Base-by-base conservation (phyloP, 768 basidiomycete species). In the Piloderma croceum region DNA sequence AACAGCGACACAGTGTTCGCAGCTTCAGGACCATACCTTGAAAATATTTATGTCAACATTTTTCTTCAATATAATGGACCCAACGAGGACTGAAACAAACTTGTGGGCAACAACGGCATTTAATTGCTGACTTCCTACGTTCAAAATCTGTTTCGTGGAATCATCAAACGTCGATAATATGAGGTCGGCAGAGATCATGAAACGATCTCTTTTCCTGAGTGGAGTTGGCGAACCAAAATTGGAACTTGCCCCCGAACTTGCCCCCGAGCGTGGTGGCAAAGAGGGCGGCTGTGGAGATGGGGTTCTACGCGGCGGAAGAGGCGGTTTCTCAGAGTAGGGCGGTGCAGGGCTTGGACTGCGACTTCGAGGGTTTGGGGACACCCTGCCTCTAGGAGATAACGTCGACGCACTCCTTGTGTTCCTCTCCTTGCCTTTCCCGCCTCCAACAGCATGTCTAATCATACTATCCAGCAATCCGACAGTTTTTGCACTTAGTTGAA, bases 181-280 rank as follows among this genome's bases (percentile, higher is more conserved):
- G 34, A 83, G 67, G 52, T 83, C 79, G n/a, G 76, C 76, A 12
- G 77, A 78, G 38, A 82, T 70, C 15, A 82, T 52, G 19, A 83
- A 49, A 19, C 74, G 70, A 31, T 71, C 68, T 42, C 59, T 71
- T 23, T 53, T 74, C 7, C 64, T 61, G 7, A 74, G 58, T 36
- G 56, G 54, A 24, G 46, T 38, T 7, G 37, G 22, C 24, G 27
- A 37, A 6, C 44, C 33, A 15, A 41, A 38, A 11, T 42, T 36
- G 10, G 39, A 37, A 23, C 10, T 29, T 29, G 56, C 38, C 12
- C 22, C 40, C 19, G 35, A 29, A 21, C 41, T 10, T 15, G 33
- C 46, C 11, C 18, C 46, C 9, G 31, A 29, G 5, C 43, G 41
- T 18, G 38, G 9, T 10, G 51, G 36, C 3, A 39, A 3, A 7